Evolutionary conservation across 768 basidiomycete genomes (phyloP), one percentile per base, ranked within the genome.

Genomic region (Lentinula guzmanii): DNA sequence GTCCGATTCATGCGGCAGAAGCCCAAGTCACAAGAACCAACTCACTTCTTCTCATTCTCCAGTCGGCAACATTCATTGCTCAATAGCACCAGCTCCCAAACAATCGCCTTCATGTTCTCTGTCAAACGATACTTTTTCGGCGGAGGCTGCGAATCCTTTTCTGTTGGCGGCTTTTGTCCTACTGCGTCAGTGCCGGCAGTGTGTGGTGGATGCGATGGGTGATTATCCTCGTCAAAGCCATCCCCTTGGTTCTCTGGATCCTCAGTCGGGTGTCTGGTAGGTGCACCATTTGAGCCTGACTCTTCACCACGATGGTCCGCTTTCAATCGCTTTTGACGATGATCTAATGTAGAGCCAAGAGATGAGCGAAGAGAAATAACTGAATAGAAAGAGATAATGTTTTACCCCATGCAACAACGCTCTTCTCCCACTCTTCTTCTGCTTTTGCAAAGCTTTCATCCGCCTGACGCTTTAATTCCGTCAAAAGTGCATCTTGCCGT

Each of bases 41-140:
- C 75, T 56, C 66, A 86, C 84, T 84, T 84, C 69, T 86, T 86
- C 77, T 86, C 85, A 70, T 78, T 79, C 69, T 79, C 78, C 70
- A 79, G 31, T 62, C 89, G 77, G 72, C 89, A 91, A 59, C 86
- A 86, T 75, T 93, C 90, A 68, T 93, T 93, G 70, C 90, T 93
- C 61, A 94, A 68, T 69, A 86, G 78, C 58, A 92, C 90, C 6
- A 93, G 77, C 70, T 88, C 82, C 90, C 90, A 95, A 64, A 95
- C 83, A 33, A 85, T 81, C 43, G 71, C 72, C 76, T 91, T 91
- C 90, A 95, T 91, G 62, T 71, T 70, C 61, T 95, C 93, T 42
- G 89, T 91, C 76, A 93, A 74, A 4, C 86, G 75, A 70, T 89
- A 96, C 72, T 86, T 86, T 75, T 89, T 89, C 67, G 79, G 76